These are phyloP conservation scores for Podaxis sp. DNA, from an alignment of 768 basidiomycete genomes.

Conservation along the genomic window DNA sequence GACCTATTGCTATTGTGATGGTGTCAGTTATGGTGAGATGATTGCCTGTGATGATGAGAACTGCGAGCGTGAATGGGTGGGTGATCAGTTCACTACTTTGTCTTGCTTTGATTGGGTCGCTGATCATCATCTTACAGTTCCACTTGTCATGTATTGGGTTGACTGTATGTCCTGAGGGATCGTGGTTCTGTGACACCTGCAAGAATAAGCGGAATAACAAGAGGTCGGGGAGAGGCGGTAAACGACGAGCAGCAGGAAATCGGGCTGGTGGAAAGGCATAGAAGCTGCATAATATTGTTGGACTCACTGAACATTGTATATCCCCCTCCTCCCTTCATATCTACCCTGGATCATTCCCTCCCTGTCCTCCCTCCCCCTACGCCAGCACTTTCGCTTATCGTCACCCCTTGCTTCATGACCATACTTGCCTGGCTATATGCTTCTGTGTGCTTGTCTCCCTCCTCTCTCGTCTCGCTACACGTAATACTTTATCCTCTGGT, in stretches of 20 bases:
- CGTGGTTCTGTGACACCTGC: constrained; percentile 78
- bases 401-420: neutral
- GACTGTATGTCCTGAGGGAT: constrained; percentile 61
- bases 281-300: neutral
- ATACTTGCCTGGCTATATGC: constrained; percentile 1
- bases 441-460: constrained; percentile 3
- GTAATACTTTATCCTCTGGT: neutral
- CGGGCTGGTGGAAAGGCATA: constrained; percentile 28
- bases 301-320: neutral
- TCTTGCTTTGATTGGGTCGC: neutral
- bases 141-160: constrained; percentile 77
- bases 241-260: constrained; percentile 38
- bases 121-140: constrained; percentile 49
- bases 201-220: constrained; percentile 54
- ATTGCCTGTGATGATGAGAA: constrained; percentile 84
- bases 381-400: neutral
- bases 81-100: constrained; percentile 32
- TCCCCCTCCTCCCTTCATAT: neutral
- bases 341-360: neutral
- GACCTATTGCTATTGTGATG: constrained; percentile 84
- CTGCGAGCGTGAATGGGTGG: constrained; percentile 89
- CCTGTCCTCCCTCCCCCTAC: neutral
- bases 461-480: neutral
- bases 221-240: constrained; percentile 52
- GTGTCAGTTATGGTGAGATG: constrained; percentile 91